A percentile compares a stretch with the other conserved stretches of the same genome.
phyloP scores from a whole-genome alignment of 2,329 filamentous ascomycete species.

The Aureobasidium sp. region DNA sequence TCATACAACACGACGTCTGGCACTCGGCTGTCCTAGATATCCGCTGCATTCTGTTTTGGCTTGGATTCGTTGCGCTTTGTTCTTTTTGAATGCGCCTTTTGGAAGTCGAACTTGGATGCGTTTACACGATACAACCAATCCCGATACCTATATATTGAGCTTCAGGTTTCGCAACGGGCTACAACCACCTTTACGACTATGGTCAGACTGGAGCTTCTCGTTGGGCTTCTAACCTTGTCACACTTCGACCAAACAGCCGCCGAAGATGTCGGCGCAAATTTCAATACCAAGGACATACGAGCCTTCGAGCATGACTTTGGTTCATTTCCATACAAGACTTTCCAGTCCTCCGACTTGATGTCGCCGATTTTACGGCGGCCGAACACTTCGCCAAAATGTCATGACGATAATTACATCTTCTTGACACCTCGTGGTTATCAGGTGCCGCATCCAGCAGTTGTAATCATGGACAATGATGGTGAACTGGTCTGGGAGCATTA shows the following conservation, averaged over 20 bases:
- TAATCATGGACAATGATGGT: constrained; percentile 21
- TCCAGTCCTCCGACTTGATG: background rate
- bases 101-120: background rate
- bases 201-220: background rate
- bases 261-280: background rate
- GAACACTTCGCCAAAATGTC: background rate
- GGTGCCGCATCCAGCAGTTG: constrained; percentile 17
- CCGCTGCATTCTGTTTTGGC: background rate
- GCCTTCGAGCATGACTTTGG: constrained; percentile 9
- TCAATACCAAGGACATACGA: background rate
- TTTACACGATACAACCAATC: background rate
- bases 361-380: background rate
- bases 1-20: background rate
- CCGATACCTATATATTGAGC: background rate
- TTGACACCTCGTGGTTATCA: constrained; percentile 22
- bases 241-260: background rate
- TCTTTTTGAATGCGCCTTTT: background rate
- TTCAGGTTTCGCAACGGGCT: too few relatives aligned
- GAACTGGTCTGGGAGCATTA: constrained; percentile 25
- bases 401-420: constrained; percentile 16
- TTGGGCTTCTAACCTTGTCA: background rate
- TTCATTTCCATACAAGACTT: constrained; percentile 2
- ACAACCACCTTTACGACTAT: background rate
- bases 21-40: background rate
- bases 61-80: background rate